phyloP scores from a whole-genome alignment of 176 grass and related monocot species.

The Saccharum officinarum region DNA sequence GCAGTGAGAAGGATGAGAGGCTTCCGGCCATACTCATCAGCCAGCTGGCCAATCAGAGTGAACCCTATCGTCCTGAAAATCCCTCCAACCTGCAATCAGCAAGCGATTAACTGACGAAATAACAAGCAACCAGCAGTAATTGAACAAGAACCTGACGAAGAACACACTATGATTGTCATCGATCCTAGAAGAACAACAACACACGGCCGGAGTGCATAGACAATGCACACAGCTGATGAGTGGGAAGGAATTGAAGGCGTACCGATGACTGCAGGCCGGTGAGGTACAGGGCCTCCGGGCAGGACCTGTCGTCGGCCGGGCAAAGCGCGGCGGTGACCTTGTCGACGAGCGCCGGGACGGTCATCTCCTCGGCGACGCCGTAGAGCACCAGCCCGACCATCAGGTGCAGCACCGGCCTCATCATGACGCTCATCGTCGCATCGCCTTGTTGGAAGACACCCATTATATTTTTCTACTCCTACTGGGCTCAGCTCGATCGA shows the following conservation, averaged over 20 bases:
- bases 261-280: slow-evolving; percentile 63
- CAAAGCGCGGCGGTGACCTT: slow-evolving; percentile 69
- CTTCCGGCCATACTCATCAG: slow-evolving; percentile 84
- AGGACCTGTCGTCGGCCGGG: slow-evolving; percentile 29
- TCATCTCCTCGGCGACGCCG: slow-evolving; percentile 88
- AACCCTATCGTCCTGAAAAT: slow-evolving; percentile 70
- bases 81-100: slow-evolving; percentile 56
- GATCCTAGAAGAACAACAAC: too few species aligned
- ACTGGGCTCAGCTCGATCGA: neutral
- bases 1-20: slow-evolving; percentile 66
- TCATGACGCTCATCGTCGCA: slow-evolving; percentile 6
- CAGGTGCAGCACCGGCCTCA: slow-evolving; percentile 63
- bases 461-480: neutral
- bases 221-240: too few species aligned
- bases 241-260: neutral
- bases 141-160: neutral
- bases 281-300: slow-evolving; percentile 82
- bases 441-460: neutral
- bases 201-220: too few species aligned
- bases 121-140: fast-evolving
- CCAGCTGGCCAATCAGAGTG: slow-evolving; percentile 70
- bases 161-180: too few species aligned
- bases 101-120: neutral
- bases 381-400: slow-evolving; percentile 58
- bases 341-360: slow-evolving; percentile 84